Base-by-base conservation (phyloP, 2,329 filamentous ascomycete species). In the Diaporthe ampelina region DNA sequence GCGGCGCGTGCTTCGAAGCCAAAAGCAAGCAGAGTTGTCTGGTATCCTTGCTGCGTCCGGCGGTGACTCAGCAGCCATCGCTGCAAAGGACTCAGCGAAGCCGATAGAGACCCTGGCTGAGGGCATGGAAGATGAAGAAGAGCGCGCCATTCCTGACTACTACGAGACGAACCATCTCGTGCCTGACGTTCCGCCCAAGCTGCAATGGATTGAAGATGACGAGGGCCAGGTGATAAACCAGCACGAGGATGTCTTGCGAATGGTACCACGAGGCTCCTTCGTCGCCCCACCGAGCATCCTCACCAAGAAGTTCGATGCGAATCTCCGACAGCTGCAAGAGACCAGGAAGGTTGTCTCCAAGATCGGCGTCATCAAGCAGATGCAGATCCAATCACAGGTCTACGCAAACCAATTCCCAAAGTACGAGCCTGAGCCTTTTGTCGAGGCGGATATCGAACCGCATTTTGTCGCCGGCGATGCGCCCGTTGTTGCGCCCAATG, bases 401-500 rank as follows among this genome's bases (percentile, higher is more conserved):
- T 99, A 99, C 81, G 94, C 95, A 80, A 99, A 99, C 80, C 97
- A 99, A 82, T 99, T 99, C 79, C 95, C 96, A 77, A 98, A 98
- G 84, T 98, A 97, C 81, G 94, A 98, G 76, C 94, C 94, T 0
- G 93, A 96, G 81, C 94, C 95, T 0, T 98, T 99, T 76, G 85
- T 93, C 24, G 97, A 99, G 84, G 89, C 91, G 56, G 97, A 98
- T 80, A 92, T 97, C 70, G 93, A 95, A 68, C 91, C 95, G n/a
- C 93, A 97, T 81, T 96, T 98, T 72, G 92, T 97, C 72, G 94
- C 94, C 50, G 95, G 97, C 78, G 92, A 96, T 75, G 95, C 96
- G 0, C 93, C 97, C 11, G 90, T 98, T 50, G 96, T 98, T 89
- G 93, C 94, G 19, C 90, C 93, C 13, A 93, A 93, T 82, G 91